A percentile compares a stretch with the other conserved stretches of the same genome.
Evolutionary conservation across 768 basidiomycete species (phyloP).

Genomic region (Mycena polygramma): DNA sequence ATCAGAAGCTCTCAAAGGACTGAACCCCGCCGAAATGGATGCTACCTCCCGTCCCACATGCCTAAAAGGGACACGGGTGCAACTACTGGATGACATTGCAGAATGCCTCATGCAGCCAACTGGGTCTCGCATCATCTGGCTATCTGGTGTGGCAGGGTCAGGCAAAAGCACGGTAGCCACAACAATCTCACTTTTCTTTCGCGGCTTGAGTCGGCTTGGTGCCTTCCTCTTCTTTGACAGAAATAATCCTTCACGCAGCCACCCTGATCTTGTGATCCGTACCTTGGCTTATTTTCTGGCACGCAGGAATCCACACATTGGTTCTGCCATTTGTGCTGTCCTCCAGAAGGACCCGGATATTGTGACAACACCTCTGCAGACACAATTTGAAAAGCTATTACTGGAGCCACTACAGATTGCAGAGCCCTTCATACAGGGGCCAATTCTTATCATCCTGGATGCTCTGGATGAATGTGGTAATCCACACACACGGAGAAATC

Average conservation of each 20-base stretch:
- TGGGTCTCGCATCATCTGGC: neutral
- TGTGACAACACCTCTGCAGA: neutral
- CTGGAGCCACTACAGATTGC: neutral
- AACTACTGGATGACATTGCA: neutral
- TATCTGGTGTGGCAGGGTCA: neutral
- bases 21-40: neutral
- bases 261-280: neutral
- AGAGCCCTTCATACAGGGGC: neutral
- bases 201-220: neutral
- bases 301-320: neutral
- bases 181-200: neutral
- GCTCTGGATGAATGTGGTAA: conserved; percentile 11
- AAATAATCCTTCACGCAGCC: neutral
- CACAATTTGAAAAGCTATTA: neutral
- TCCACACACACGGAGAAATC: neutral
- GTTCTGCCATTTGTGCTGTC: neutral
- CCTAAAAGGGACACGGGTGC: neutral
- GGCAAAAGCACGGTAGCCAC: neutral
- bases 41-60: neutral
- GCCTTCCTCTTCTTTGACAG: neutral
- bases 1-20: too few species aligned
- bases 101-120: neutral
- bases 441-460: conserved; percentile 2
- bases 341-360: neutral
- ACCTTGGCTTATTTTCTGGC: neutral